Evolutionary conservation across 345 rosid species (phyloP).

Genomic region (Aquilaria sinensis): DNA sequence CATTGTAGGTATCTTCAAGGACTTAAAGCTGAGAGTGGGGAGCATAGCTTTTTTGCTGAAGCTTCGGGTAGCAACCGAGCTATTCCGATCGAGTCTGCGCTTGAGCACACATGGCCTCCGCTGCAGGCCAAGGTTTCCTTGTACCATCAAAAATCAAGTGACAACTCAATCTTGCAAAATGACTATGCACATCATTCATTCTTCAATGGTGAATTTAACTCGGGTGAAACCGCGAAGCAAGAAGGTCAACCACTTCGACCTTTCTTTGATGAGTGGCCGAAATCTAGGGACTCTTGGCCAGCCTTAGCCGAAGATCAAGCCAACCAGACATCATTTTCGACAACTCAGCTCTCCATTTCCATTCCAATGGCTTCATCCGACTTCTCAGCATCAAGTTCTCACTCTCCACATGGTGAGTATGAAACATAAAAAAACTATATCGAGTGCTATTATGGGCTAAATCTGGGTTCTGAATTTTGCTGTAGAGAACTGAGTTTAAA

Average conservation of each 20-base stretch:
- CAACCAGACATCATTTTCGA: conserved; percentile 35
- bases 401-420: conserved; percentile 36
- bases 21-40: conserved; percentile 33
- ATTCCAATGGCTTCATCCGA: conserved; percentile 43
- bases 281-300: conserved; percentile 35
- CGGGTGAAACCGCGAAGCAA: conserved; percentile 21
- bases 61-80: conserved; percentile 35
- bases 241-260: conserved; percentile 49
- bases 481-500: conserved; percentile 25
- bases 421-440: background rate
- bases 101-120: conserved; percentile 32
- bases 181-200: conserved; percentile 28
- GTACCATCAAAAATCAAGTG: conserved; percentile 20
- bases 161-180: conserved; percentile 25
- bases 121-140: conserved; percentile 34
- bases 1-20: conserved; percentile 36
- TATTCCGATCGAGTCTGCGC: conserved; percentile 25
- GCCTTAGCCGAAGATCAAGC: conserved; percentile 38
- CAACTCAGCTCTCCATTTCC: conserved; percentile 51
- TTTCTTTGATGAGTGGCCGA: conserved; percentile 56
- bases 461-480: conserved; percentile 1
- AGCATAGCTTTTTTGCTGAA: conserved; percentile 38
- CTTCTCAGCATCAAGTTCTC: conserved; percentile 32
- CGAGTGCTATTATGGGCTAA: background rate
- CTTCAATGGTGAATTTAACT: conserved; percentile 19